These are phyloP conservation scores for Penstemon eatonii DNA, from an alignment of 257 asterid genomes.

Conservation along the genomic window DNA sequence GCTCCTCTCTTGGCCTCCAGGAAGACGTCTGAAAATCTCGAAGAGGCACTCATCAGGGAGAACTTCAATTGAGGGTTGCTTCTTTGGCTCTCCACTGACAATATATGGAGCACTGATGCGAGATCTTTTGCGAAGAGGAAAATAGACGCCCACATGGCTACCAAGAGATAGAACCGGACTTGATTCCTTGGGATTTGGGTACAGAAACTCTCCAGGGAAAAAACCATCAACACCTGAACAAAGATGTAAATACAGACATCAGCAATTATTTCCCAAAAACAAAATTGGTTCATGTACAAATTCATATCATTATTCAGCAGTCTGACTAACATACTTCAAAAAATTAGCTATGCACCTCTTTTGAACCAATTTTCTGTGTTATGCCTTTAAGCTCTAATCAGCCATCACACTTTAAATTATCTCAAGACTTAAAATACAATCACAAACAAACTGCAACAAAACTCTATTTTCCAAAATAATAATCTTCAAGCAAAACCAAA, in stretches of 20 bases:
- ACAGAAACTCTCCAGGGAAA: constrained; percentile 49
- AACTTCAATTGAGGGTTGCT: constrained; percentile 67
- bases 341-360: no score
- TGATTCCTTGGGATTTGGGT: constrained; percentile 58
- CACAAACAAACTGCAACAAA: no score
- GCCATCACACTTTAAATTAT: no score
- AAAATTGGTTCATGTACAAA: no score
- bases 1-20: constrained; percentile 70
- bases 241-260: constrained; percentile 23
- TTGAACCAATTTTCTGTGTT: no score
- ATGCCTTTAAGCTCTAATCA: no score
- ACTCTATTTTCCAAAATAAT: no score
- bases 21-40: constrained; percentile 81
- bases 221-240: constrained; percentile 58
- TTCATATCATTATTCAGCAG: no score
- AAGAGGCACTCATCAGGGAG: constrained; percentile 97
- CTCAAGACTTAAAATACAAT: no score
- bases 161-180: constrained; percentile 50
- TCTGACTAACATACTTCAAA: no score
- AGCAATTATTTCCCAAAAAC: constrained; percentile 2
- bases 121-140: constrained; percentile 79
- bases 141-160: constrained; percentile 59
- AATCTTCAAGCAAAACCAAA: no score
- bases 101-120: constrained; percentile 71
- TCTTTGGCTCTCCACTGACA: constrained; percentile 42